These are phyloP conservation scores for Glaciozyma antarctica DNA, from an alignment of 768 basidiomycete genomes.

Conservation along the genomic window DNA sequence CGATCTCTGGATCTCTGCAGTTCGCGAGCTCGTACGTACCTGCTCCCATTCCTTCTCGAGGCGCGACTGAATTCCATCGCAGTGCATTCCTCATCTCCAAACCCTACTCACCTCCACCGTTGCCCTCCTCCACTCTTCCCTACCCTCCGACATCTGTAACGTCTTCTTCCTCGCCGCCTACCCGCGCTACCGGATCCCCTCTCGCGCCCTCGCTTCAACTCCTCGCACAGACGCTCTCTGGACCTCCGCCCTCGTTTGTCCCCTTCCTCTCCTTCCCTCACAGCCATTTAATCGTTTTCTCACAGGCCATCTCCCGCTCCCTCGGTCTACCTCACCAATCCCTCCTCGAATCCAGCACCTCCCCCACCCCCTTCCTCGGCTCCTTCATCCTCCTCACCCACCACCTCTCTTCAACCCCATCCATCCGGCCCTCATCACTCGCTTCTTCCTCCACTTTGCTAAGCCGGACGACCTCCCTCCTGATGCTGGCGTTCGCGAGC, in stretches of 20 bases:
- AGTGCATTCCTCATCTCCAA: background rate
- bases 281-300: too few relatives aligned
- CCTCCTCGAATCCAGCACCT: background rate
- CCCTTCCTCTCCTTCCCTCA: background rate
- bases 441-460: background rate
- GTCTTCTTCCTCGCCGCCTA: background rate
- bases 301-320: background rate
- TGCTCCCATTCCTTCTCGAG: background rate
- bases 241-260: background rate
- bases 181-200: slow-evolving; percentile 4
- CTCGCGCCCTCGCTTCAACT: background rate
- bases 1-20: background rate
- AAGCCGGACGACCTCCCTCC: too few relatives aligned
- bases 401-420: background rate
- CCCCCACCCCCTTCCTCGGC: slow-evolving; percentile 1
- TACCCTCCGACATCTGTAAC: background rate
- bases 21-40: background rate
- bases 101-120: background rate
- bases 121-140: background rate
- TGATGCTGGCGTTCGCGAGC: background rate
- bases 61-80: too few relatives aligned
- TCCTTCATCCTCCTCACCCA: slow-evolving; percentile 10
- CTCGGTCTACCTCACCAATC: background rate
- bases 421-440: background rate
- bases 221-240: background rate